A percentile compares a stretch with the other conserved stretches of the same genome.
Evolutionary conservation across 345 rosid genomes (phyloP).

Genomic region (Dimocarpus longan): DNA sequence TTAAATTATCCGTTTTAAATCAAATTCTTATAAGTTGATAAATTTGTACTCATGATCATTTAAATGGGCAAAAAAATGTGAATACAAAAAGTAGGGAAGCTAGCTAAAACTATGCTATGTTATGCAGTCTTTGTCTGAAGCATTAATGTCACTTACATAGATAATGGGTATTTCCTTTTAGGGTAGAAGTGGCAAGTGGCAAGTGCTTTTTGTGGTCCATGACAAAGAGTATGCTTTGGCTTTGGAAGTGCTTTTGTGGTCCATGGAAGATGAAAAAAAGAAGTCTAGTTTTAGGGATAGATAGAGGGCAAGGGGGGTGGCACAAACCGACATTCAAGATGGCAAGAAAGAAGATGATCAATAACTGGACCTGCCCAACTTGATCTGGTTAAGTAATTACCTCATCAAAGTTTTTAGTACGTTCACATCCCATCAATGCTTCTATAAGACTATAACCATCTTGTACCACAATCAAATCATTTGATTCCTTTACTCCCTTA

Average conservation of each 20-base stretch:
- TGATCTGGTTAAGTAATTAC: background rate
- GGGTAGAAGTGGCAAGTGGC: slow-evolving; percentile 2
- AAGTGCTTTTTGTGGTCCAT: slow-evolving; percentile 56
- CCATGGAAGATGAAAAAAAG: slow-evolving; percentile 29
- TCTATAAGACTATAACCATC: too few species aligned
- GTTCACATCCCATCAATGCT: background rate
- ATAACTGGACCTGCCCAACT: background rate
- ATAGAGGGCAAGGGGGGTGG: slow-evolving; percentile 20
- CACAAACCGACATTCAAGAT: slow-evolving; percentile 28
- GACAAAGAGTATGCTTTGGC: slow-evolving; percentile 16
- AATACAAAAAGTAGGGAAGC: background rate
- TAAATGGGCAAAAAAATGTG: background rate
- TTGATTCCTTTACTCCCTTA: background rate
- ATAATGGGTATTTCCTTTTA: slow-evolving; percentile 13
- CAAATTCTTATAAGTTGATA: too few species aligned
- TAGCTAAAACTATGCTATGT: background rate
- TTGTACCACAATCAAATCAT: background rate
- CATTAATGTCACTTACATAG: slow-evolving; percentile 1
- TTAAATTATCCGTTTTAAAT: too few species aligned
- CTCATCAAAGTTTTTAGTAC: slow-evolving; percentile 16
- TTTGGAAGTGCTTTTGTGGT: slow-evolving; percentile 45
- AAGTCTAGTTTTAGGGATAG: slow-evolving; percentile 36
- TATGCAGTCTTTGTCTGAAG: slow-evolving; percentile 7
- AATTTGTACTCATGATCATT: background rate
- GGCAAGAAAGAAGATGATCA: background rate